These are phyloP conservation scores for Golubevia sp. DNA, from an alignment of 1,284 basidiomycete species.

Conservation along the genomic window DNA sequence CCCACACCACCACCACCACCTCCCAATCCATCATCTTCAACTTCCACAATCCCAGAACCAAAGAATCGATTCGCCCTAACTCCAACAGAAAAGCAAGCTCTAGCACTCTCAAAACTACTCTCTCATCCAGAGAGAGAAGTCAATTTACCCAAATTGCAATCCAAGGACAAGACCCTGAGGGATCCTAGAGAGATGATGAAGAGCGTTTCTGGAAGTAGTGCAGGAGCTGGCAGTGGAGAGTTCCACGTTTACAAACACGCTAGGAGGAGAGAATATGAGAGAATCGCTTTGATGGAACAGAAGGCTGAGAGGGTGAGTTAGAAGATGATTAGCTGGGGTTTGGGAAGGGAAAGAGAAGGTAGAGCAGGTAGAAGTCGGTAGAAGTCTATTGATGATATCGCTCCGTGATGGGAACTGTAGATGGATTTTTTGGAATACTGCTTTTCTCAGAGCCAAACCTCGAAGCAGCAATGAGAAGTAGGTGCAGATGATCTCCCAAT, in stretches of 20 bases:
- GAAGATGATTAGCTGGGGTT: background rate
- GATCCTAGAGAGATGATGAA: constrained; percentile 73
- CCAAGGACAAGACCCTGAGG: constrained; percentile 30
- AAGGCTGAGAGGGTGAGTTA: constrained; percentile 72
- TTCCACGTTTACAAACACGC: constrained; percentile 95
- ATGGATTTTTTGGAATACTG: background rate
- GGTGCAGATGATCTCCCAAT: too few species aligned
- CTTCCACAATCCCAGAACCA: background rate
- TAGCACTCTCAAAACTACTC: constrained; percentile 38
- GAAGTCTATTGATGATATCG: background rate
- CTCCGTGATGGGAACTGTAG: too few species aligned
- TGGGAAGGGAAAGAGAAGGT: background rate
- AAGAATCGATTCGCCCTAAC: constrained; percentile 13
- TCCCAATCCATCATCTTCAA: background rate
- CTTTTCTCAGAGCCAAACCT: too few species aligned
- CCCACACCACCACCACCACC: background rate
- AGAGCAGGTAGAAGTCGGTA: background rate
- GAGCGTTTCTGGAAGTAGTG: constrained; percentile 91
- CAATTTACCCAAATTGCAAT: constrained; percentile 17
- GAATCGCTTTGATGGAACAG: constrained; percentile 88
- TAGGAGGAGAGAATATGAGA: constrained; percentile 89
- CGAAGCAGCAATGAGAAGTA: too few species aligned
- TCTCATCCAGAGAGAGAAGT: constrained; percentile 42
- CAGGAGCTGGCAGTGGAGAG: constrained; percentile 63
- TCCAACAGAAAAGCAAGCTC: constrained; percentile 43